Evolutionary conservation across 202 grass and related monocot species (phyloP), one percentile per base, ranked within the genome.

Genomic region (Setaria italica): DNA sequence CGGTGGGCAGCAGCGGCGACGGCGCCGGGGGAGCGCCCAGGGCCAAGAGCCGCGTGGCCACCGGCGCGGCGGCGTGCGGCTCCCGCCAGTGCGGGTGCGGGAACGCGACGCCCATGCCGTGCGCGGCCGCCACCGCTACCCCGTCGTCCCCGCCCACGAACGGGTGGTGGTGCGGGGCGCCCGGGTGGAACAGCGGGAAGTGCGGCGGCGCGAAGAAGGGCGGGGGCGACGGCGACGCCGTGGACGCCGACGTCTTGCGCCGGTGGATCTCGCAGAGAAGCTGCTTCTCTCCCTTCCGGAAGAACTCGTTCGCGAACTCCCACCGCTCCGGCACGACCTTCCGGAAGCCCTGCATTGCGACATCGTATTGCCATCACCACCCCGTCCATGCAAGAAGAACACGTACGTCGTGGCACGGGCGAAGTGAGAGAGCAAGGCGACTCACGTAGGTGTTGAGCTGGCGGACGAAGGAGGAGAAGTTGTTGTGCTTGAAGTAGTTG

Each of bases 271-370:
- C 97, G 68, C 92, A 94, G 1, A 99, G 88, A 47, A 97, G 90
- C 29, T 94, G 93, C 83, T 94, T 94, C 87, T 99, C 92, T 5
- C 97, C 94, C 81, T 97, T 99, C 39, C 97, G 64, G 83, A 99
- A 99, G 85, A 97, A 99, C 90, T 99, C 94, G 70, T 99, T 99
- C 9, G 94, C 94, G 77, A 99, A 99, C 97, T 99, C 97, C 97
- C 94, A 99, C 85, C 92, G 84, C 82, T 99, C 97, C 41, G 97
- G 94, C 73, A 99, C 92, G 6, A 97, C 92, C 82, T 99, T 99
- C 14, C 94, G 76, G 77, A 99, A 99, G 4, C 97, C 97, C 97
- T 99, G 94, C 88, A 88, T 86, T 46, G 4, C 86, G 87, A 79
- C 30, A 42, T 20, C 0, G 35, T 50, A 57, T 75, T 48, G 39